Evolutionary conservation across 257 asterid genomes (phyloP).

Genomic region (Solanum microdontum): DNA sequence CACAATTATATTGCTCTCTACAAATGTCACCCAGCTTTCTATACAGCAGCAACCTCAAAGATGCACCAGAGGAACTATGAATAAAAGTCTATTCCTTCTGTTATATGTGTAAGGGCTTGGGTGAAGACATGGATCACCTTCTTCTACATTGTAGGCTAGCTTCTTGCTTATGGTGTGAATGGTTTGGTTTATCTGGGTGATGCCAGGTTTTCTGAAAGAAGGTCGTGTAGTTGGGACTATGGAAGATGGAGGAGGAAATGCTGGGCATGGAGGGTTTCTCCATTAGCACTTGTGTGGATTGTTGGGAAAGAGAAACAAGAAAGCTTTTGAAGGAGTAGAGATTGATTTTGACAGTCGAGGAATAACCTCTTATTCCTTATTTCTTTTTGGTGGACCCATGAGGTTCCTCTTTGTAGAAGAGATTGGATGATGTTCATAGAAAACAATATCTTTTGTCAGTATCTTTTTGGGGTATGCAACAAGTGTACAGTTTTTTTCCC

Average conservation of each 20-base stretch:
- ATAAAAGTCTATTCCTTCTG: not conserved
- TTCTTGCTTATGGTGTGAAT: not conserved
- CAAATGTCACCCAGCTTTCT: not conserved
- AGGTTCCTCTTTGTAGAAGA: not conserved
- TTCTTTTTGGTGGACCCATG: not conserved
- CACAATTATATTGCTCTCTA: not conserved
- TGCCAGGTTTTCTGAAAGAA: not conserved
- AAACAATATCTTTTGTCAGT: not conserved
- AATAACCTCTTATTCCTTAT: not conserved
- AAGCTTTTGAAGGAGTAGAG: not conserved
- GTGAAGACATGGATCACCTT: not conserved
- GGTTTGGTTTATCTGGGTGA: not conserved
- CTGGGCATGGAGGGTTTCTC: not conserved
- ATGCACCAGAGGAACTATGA: not conserved
- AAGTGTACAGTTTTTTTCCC: not conserved
- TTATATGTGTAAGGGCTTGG: not conserved
- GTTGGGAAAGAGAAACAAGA: not conserved
- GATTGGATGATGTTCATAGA: not conserved
- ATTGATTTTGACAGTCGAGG: not conserved
- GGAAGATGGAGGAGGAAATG: not conserved
- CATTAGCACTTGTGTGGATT: not conserved
- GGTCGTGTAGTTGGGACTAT: not conserved
- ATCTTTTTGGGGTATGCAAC: not conserved
- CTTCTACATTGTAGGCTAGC: not conserved
- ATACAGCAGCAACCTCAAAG: not conserved